Conservation (phyloP, 805 yeast species). For the Yamadazyma insecticola region DNA sequence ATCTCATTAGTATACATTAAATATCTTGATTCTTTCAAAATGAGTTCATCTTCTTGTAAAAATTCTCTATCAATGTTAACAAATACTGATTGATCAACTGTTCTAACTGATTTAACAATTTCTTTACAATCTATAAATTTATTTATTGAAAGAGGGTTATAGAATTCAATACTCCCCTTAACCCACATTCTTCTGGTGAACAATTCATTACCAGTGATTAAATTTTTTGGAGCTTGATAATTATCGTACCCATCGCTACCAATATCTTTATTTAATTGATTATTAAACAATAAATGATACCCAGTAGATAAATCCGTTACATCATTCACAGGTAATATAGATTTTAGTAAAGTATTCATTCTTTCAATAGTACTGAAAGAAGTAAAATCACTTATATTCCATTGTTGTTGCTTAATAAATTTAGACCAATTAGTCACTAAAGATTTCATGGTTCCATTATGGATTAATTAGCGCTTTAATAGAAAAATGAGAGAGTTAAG, state of each 20-base stretch:
- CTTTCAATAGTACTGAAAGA: too few species aligned
- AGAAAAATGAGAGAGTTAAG: too few species aligned
- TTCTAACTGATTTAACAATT: slow-evolving; percentile 37
- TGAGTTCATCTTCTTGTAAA: slow-evolving; percentile 2
- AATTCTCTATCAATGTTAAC: slow-evolving; percentile 51
- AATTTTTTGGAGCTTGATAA: slow-evolving; percentile 58
- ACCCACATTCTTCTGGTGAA: slow-evolving; percentile 75
- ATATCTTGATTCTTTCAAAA: slow-evolving; percentile 49
- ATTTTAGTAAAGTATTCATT: too few species aligned
- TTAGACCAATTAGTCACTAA: too few species aligned
- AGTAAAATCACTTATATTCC: too few species aligned
- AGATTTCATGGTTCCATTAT: too few species aligned
- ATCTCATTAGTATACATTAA: slow-evolving; percentile 55
- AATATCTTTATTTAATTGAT: slow-evolving; percentile 47
- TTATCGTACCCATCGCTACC: slow-evolving; percentile 78
- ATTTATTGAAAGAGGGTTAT: slow-evolving; percentile 21
- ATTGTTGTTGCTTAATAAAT: too few species aligned
- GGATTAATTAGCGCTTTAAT: too few species aligned
- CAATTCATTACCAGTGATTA: slow-evolving; percentile 13
- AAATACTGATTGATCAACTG: slow-evolving; percentile 33
- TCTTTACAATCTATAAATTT: slow-evolving; percentile 47
- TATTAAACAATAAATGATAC: slow-evolving; percentile 63
- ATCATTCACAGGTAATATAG: too few species aligned
- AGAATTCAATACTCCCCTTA: slow-evolving; percentile 55
- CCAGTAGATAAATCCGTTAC: slow-evolving; percentile 36